Percentiles rank a stretch among this genome's conserved stretches.
phyloP scores from a whole-genome alignment of 1,284 basidiomycete genomes.

The Meira miltonrushii region DNA sequence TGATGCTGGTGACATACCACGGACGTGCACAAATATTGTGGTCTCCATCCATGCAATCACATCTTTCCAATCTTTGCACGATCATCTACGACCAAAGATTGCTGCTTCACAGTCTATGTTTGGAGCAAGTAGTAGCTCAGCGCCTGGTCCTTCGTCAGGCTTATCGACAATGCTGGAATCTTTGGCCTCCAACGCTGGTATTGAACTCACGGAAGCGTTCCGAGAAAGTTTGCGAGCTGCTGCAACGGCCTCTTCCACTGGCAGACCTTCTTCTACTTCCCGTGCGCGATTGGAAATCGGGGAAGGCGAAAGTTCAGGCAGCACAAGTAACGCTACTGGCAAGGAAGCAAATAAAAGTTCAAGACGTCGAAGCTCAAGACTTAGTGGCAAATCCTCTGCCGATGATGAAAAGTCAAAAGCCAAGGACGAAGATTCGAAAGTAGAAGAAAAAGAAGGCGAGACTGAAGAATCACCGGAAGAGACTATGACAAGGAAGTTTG shows the following conservation, averaged over 20 bases:
- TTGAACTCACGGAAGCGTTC: conserved; percentile 2
- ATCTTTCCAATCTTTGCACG: conserved; percentile 43
- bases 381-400: conserved; percentile 46
- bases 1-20: conserved; percentile 29
- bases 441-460: not conserved
- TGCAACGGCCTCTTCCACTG: not conserved
- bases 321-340: not conserved
- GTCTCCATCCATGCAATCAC: conserved; percentile 50
- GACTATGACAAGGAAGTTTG: conserved; percentile 30
- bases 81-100: conserved; percentile 49
- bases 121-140: conserved; percentile 56
- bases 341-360: not conserved
- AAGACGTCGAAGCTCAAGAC: conserved; percentile 71
- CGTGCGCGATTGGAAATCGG: not conserved
- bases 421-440: too few relatives aligned
- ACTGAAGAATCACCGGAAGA: conserved; percentile 21
- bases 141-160: conserved; percentile 56
- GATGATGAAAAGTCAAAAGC: not conserved
- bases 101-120: conserved; percentile 55
- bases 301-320: not conserved
- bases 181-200: conserved; percentile 63
- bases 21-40: conserved; percentile 39
- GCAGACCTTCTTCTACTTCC: conserved; percentile 3
- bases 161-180: conserved; percentile 86
- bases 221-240: conserved; percentile 1